These are phyloP conservation scores for Lipomyces starkeyi DNA, from an alignment of 805 yeast species.

Conservation along the genomic window DNA sequence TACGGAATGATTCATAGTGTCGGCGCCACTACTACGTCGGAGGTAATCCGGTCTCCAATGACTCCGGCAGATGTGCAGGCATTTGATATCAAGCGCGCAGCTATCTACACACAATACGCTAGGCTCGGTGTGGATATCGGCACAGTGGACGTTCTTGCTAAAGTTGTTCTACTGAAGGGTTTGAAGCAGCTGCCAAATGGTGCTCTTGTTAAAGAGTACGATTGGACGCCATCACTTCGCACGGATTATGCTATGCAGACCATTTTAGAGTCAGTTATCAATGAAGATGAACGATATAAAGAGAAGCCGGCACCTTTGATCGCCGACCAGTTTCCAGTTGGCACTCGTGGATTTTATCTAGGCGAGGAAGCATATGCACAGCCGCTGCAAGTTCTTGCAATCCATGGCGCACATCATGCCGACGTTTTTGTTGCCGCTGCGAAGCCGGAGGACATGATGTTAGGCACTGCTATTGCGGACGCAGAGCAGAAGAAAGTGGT, in stretches of 20 bases:
- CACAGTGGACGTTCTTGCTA: conserved; percentile 61
- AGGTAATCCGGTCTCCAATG: conserved; percentile 9
- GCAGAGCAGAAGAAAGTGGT: conserved; percentile 58
- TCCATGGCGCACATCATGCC: conserved; percentile 46
- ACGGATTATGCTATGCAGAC: conserved; percentile 78
- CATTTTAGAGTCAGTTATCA: conserved; percentile 72
- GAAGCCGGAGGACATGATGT: conserved; percentile 59
- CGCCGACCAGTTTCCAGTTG: conserved; percentile 79
- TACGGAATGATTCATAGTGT: conserved; percentile 53
- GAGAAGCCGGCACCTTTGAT: conserved; percentile 79
- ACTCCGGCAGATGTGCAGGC: conserved; percentile 12
- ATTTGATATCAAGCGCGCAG: conserved; percentile 12
- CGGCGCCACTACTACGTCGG: conserved; percentile 8
- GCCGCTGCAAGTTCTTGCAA: conserved; percentile 56
- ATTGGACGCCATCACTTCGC: conserved; percentile 49
- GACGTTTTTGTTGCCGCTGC: conserved; percentile 41
- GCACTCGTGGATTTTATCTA: conserved; percentile 73
- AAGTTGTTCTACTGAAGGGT: conserved; percentile 80
- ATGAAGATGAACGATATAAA: conserved; percentile 73
- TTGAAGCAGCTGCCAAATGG: conserved; percentile 72
- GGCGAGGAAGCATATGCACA: conserved; percentile 90
- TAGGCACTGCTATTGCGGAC: conserved; percentile 66
- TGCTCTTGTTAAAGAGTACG: conserved; percentile 75
- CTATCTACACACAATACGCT: conserved; percentile 17
- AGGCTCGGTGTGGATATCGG: conserved; percentile 64